These are phyloP conservation scores for Cucurbita argyrosperma DNA, from an alignment of 306 rosid species.

Conservation along the genomic window DNA sequence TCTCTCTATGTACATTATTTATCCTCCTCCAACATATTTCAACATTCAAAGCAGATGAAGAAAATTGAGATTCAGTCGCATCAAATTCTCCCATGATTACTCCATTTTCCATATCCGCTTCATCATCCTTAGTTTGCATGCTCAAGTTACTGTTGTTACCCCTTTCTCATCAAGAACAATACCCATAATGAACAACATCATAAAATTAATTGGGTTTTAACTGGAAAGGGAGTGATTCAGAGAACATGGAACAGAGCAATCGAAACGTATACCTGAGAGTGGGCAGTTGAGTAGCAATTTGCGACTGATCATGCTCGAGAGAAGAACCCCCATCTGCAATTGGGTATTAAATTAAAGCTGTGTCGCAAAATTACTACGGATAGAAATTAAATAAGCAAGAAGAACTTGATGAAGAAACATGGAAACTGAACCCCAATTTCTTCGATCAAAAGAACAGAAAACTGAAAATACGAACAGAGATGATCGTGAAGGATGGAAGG, in stretches of 20 bases:
- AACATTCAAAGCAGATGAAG: conserved; percentile 20
- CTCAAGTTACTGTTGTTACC: conserved; percentile 13
- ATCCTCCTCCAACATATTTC: conserved; percentile 22
- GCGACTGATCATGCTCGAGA: conserved; percentile 14
- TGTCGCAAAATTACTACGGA: not conserved
- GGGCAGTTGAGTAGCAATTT: conserved; percentile 15
- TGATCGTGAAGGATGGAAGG: not conserved
- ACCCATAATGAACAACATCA: not conserved
- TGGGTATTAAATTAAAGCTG: not conserved
- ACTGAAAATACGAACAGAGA: not conserved
- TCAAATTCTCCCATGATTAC: conserved; percentile 2
- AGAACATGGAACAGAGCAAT: not conserved
- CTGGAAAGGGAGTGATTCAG: not conserved
- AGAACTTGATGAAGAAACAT: not conserved
- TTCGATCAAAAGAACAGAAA: not conserved
- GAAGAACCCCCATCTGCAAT: conserved; percentile 26
- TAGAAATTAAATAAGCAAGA: not conserved
- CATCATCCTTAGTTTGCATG: conserved; percentile 22
- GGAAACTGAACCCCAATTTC: not conserved
- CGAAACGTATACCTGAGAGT: conserved; percentile 16
- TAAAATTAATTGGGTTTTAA: not conserved
- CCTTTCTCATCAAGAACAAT: conserved; percentile 26
- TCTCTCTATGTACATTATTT: conserved; percentile 15
- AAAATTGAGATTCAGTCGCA: conserved; percentile 2
- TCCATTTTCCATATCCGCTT: conserved; percentile 7